Evolutionary conservation across 306 rosid genomes (phyloP), one percentile per base, ranked within the genome.

Genomic region (Ormosia semicastrata): DNA sequence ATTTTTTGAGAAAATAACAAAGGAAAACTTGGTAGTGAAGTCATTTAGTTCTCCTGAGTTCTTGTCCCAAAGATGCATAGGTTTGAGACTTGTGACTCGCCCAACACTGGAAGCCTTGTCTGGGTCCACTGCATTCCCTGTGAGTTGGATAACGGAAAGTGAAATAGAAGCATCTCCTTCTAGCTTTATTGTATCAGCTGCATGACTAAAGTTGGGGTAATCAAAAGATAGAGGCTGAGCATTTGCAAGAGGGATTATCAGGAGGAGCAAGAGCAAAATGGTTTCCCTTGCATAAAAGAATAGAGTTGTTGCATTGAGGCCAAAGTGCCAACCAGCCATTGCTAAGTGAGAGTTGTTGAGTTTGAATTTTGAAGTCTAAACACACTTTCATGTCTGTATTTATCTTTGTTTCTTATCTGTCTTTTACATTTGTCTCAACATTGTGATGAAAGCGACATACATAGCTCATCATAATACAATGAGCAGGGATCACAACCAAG

Each of bases 21-120:
- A 88, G 50, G 87, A 43, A 65, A 88, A 88, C 3, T 67, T 15
- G 12, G 87, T 82, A 0, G 24, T 5, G 47, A 85, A 88, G 57
- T 77, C 83, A 2, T 81, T 3, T 37, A 76, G 30, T 0, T 44
- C 17, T 5, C 67, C n/a, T 1, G 89, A 75, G 40, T 3, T 47
- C 8, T 9, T 79, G 10, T 85, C 77, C 89, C 88, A 82, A 8
- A 88, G 71, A 1, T 66, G 75, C 43, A 88, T 34, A 1, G 58
- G 67, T 5, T 15, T 3, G n/a, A 3, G n/a, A 67, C 50, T 39
- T 0, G 75, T 79, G 17, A 81, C 85, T 32, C 81, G 46, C 12
- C 87, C 88, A 2, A 72, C 18, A 58, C 44, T 32, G 0, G 50
- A 76, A 33, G 15, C 44, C 32, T 1, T 1, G 0, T 5, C 0